Base-by-base conservation (phyloP, 345 rosid genomes). In the Aurinia saxatilis region DNA sequence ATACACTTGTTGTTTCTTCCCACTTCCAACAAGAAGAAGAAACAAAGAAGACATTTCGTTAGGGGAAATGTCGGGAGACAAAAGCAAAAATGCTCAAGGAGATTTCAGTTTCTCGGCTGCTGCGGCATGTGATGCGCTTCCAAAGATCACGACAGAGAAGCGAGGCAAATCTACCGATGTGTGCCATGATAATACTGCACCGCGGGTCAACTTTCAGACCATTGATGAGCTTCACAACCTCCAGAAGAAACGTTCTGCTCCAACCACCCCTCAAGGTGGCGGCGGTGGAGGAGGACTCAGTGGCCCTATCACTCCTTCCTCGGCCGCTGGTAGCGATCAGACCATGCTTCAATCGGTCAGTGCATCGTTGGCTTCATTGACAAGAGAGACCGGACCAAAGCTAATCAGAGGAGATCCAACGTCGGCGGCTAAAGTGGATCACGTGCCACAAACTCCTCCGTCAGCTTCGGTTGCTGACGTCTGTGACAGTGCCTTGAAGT, bases 171-270 rank as follows among this genome's bases (percentile, higher is more conserved):
- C 64, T 30, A 21, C 67, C 29, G 81, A 46, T 40, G 70, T 86
- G 37, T 89, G 96, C 52, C 90, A 82, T 9, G 91, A 88, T 16
- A 91, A 82, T 67, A 83, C 84, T 3, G 73, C 79, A 1, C 36
- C 84, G 4, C 67, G 81, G 10, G 95, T 89, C 5, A 86, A 76
- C 70, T 95, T 81, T 5, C 89, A 89, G 78, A 92, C 96, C 1
- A 80, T 92, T 15, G 98, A 92, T 55, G 95, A 92, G 82, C 98
- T 92, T 50, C 98, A 92, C 64, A 84, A 80, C 23, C 84, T 87
- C 27, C 98, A 92, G 75, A 86, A 25, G 87, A 92, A 92, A 83
- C 71, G 74, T 63, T 92, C 98, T 6, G 80, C 91, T 5, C 98
- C 98, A 1, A 77, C 70, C 10, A 87, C 96, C 13, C 98, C 98